These are phyloP conservation scores for Hyaloscypha bicolor DNA, from an alignment of 495 filamentous ascomycete genomes.

Conservation along the genomic window DNA sequence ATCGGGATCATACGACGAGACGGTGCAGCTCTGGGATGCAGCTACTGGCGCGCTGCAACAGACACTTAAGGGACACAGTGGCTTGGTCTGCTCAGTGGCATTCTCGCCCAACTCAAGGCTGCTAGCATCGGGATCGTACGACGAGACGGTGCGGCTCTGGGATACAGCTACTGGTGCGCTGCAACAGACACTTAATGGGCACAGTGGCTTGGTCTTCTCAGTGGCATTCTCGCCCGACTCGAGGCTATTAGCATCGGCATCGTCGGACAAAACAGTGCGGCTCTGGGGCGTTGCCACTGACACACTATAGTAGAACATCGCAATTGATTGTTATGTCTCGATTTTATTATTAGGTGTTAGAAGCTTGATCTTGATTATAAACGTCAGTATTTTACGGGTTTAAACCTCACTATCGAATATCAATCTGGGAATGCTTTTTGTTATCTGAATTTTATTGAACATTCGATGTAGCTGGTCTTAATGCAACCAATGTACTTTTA, in stretches of 20 bases:
- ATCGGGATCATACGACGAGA: too few species aligned
- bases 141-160: too few species aligned
- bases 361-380: conserved; percentile 19
- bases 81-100: too few species aligned
- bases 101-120: too few species aligned
- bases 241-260: conserved; percentile 5
- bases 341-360: conserved; percentile 1
- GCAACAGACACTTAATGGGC: too few species aligned
- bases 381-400: conserved; percentile 10
- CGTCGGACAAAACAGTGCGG: neutral
- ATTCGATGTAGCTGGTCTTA: conserved; percentile 10
- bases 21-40: too few species aligned
- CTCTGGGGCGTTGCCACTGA: neutral
- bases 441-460: conserved; percentile 17
- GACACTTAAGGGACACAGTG: too few species aligned
- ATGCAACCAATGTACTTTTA: conserved; percentile 5
- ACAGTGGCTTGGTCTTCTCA: too few species aligned
- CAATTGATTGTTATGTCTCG: conserved; percentile 13
- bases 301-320: conserved; percentile 10
- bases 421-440: conserved; percentile 12
- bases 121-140: too few species aligned
- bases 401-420: conserved; percentile 10
- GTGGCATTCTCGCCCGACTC: too few species aligned
- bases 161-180: too few species aligned
- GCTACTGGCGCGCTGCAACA: too few species aligned